These are phyloP conservation scores for Nannochloropsis gaditana DNA, from an alignment of 108 stramenopile genomes.

Conservation along the genomic window DNA sequence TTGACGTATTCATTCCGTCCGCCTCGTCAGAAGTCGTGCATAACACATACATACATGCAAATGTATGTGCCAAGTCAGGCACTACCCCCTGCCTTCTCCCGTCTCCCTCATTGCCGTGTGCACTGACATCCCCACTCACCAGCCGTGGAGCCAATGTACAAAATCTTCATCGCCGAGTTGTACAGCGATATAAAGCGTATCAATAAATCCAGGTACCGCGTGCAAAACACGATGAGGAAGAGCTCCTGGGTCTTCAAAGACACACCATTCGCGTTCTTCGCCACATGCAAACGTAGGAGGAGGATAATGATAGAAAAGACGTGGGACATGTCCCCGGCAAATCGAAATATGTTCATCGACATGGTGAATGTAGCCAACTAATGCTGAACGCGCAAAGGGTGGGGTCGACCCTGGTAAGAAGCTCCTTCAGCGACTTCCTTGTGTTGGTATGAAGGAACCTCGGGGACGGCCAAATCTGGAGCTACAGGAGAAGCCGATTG, in stretches of 20 bases:
- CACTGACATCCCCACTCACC: neutral
- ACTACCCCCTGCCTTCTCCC: neutral
- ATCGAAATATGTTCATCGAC: conserved; percentile 75
- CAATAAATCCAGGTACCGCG: conserved; percentile 61
- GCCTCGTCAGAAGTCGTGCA: no score
- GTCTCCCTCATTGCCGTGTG: neutral
- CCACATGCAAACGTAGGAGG: conserved; percentile 83
- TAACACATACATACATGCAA: no score
- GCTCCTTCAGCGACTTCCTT: no score
- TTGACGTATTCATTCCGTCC: no score
- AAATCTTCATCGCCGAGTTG: conserved; percentile 90
- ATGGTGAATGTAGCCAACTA: neutral
- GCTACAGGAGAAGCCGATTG: no score
- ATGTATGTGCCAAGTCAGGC: no score
- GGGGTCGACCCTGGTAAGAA: no score
- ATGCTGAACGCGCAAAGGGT: no score
- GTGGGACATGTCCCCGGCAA: conserved; percentile 96
- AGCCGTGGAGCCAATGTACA: neutral
- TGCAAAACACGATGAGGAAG: conserved; percentile 89
- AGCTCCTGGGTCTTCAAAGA: conserved; percentile 97
- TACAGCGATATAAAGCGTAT: conserved; percentile 72
- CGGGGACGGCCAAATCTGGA: no score
- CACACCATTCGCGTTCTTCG: conserved; percentile 77
- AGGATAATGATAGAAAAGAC: conserved; percentile 92
- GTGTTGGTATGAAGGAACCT: no score